Evolutionary conservation across 2,329 filamentous ascomycete genomes (phyloP), one percentile per base, ranked within the genome.

Genomic region (Boeremia lycopersici): DNA sequence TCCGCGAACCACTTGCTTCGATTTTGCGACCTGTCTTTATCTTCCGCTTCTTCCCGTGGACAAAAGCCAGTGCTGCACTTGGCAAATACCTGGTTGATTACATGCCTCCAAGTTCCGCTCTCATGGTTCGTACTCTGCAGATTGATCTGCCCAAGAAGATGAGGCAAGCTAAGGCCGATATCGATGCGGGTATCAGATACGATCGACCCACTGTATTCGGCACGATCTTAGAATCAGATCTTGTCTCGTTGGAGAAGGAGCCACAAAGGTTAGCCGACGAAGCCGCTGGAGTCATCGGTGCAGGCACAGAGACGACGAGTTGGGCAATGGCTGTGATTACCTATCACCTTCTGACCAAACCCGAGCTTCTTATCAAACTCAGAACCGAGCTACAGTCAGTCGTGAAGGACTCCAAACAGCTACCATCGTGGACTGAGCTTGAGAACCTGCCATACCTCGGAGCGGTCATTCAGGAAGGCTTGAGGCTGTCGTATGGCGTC

Each of bases 271-370:
- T 75, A 6, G 57, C 63, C 1, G 70, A 73, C 33, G 72, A 75
- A 56, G 70, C 63, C 9, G 57, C 65, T 25, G 69, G 62, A 7
- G 60, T 74, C 2, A 52, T 74, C 10, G 72, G 69, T 29, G 72
- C 72, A 2, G 72, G 71, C 8, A 74, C 72, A 17, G 69, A 73
- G 23, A 75, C 72, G 2, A 74, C 69, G 6, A 66, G 69, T 10
- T 68, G 68, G 63, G 62, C 63, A 19, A 41, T 70, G 44, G 43
- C 61, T 19, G 63, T 64, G 2, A 64, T 68, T 12, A 69, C 66
- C 8, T 74, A 68, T 43, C 69, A 73, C 44, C 47, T 68, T 2
- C 38, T 68, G 25, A 73, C 56, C 43, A 69, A 62, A 26, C 67
- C 62, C 4, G 56, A 53, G 49, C 35, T 68, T 8, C 59, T 65